Percentiles rank a stretch among this genome's conserved stretches.
Conservation (phyloP, 1,139 yeast genomes). For the Saccharomycopsis crataegensis region DNA sequence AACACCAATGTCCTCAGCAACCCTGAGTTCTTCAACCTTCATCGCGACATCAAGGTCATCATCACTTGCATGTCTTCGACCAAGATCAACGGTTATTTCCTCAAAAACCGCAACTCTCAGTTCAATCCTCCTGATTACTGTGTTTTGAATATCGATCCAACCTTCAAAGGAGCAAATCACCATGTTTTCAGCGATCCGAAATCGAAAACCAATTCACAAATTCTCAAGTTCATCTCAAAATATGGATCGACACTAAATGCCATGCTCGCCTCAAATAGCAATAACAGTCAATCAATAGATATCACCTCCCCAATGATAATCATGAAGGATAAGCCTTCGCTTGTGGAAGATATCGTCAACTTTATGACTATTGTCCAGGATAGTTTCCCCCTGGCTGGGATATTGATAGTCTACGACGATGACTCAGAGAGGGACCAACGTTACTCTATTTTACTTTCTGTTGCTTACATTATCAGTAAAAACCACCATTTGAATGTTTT, state of each 20-base stretch:
- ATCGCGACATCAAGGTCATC: background rate
- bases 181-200: background rate
- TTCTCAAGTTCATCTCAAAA: background rate
- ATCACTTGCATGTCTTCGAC: background rate
- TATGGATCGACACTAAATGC: slow-evolving; percentile 1
- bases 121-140: slow-evolving; percentile 6
- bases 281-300: background rate
- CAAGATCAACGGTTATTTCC: background rate
- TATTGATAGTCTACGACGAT: slow-evolving; percentile 1
- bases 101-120: background rate
- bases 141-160: slow-evolving; percentile 3
- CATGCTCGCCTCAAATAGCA: background rate
- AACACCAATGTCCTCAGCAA: background rate
- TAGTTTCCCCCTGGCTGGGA: slow-evolving; percentile 1
- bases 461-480: background rate
- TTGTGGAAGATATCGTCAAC: background rate
- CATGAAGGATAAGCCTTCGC: slow-evolving; percentile 1
- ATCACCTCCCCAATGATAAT: slow-evolving; percentile 4
- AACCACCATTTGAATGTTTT: background rate
- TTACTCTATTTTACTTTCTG: background rate
- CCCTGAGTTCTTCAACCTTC: slow-evolving; percentile 1
- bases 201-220: background rate
- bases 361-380: background rate
- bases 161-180: background rate
- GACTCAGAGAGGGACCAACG: background rate